Base-by-base conservation (phyloP, 768 basidiomycete genomes). In the Lactarius vividus region DNA sequence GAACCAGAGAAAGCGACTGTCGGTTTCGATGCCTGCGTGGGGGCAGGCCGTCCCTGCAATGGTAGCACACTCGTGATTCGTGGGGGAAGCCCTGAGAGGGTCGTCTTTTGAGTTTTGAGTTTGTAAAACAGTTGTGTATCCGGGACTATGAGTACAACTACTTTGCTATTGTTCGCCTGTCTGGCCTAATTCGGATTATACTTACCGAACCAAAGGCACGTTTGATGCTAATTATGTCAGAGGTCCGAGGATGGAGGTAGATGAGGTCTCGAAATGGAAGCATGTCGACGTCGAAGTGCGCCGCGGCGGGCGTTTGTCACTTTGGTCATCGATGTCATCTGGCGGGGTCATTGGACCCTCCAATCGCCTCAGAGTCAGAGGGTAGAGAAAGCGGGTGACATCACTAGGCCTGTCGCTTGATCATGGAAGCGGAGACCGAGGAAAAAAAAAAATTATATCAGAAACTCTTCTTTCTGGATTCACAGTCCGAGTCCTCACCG, bases 1-100 rank as follows among this genome's bases (percentile, higher is more conserved):
- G 18, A 28, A 23, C 23, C 49, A 53, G 7, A 37, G 56, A 5
- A 28, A 49, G 16, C 37, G 56, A 33, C 23, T 56, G 59, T 42
- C 56, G 29, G 37, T 49, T 20, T 23, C 39, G 26, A 31, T 7
- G 6, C 15, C 23, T 40, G 64, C 44, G 42, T 65, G 59, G 64
- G 18, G 39, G 28, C 39, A 54, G 52, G 26, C 31, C 1, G 63
- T 59, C 13, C 53, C 29, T 46, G 44, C 46, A 18, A n/a, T 10
- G 29, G 23, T n/a, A 2, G 59, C 23, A n/a, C 59, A 23, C 42
- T 46, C 59, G 10, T 58, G 57, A 55, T 33, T 0, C 5, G 29
- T 54, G 15, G 46, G 46, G n/a, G n/a, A n/a, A n/a, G n/a, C n/a
- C n/a, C n/a, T n/a, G n/a, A n/a, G 46, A 5, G 23, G 46, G 23